These are phyloP conservation scores for Ustilago hordei DNA, from an alignment of 1,284 basidiomycete genomes.

Conservation along the genomic window DNA sequence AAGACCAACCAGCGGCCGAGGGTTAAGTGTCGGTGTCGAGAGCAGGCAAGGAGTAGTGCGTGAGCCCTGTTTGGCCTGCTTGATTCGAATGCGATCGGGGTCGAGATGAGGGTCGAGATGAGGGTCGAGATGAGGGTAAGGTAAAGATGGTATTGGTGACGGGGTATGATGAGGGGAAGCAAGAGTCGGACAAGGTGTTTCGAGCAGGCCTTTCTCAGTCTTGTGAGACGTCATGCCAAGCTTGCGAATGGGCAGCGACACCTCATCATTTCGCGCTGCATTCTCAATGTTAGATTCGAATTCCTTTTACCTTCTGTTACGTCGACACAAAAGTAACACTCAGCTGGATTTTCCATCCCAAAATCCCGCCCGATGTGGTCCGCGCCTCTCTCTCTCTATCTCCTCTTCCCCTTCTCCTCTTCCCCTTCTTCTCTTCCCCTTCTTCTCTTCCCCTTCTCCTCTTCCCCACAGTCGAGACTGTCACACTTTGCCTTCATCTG, in stretches of 20 bases:
- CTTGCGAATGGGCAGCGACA: constrained; percentile 1
- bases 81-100: neutral
- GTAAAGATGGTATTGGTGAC: neutral
- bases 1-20: constrained; percentile 6
- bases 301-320: neutral
- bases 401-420: too few relatives aligned
- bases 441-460: too few relatives aligned
- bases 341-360: neutral
- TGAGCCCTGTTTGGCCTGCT: neutral
- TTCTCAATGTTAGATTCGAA: constrained; percentile 7
- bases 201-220: neutral
- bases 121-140: neutral
- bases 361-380: too few relatives aligned
- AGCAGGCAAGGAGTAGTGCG: neutral
- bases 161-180: neutral
- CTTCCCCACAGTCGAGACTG: too few relatives aligned
- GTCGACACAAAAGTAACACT: neutral
- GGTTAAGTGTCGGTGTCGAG: neutral
- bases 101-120: too few relatives aligned
- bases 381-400: too few relatives aligned
- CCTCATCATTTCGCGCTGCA: constrained; percentile 3
- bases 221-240: neutral
- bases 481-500: neutral
- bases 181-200: neutral
- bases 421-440: too few relatives aligned